Evolutionary conservation across 257 asterid genomes (phyloP).

Genomic region (Nicotiana undulata): DNA sequence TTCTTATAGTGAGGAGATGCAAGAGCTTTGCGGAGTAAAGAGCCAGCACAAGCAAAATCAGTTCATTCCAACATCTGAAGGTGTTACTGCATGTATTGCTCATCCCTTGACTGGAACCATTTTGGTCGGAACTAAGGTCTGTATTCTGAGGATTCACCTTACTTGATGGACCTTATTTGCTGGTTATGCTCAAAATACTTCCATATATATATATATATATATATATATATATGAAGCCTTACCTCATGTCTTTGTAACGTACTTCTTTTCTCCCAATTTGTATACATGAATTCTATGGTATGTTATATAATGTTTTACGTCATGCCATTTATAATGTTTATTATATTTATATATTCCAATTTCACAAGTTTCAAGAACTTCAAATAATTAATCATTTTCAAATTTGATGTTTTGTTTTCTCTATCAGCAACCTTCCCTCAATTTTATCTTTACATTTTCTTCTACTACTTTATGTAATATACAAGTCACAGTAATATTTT

Average conservation of each 20-base stretch:
- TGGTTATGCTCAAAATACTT: not conserved
- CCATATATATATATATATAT: not conserved
- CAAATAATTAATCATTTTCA: not conserved
- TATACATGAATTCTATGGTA: not conserved
- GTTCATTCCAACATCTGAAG: conserved; percentile 47
- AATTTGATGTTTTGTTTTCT: not conserved
- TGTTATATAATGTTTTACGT: not conserved
- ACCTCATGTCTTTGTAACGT: not conserved
- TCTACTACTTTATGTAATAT: not conserved
- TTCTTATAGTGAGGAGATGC: conserved; percentile 45
- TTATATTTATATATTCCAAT: not conserved
- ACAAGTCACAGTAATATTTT: not conserved
- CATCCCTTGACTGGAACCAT: conserved; percentile 76
- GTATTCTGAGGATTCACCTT: not conserved
- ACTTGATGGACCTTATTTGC: not conserved
- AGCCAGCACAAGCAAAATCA: conserved; percentile 37
- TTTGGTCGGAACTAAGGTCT: conserved; percentile 85
- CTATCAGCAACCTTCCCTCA: not conserved
- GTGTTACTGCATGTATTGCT: conserved; percentile 64
- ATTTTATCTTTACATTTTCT: not conserved
- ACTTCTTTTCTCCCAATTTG: not conserved
- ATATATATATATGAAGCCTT: not conserved
- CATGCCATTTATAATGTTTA: not conserved
- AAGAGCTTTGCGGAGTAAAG: conserved; percentile 20
- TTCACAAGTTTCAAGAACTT: not conserved